phyloP scores from a whole-genome alignment of 257 asterid genomes.

The Sherardia arvensis region DNA sequence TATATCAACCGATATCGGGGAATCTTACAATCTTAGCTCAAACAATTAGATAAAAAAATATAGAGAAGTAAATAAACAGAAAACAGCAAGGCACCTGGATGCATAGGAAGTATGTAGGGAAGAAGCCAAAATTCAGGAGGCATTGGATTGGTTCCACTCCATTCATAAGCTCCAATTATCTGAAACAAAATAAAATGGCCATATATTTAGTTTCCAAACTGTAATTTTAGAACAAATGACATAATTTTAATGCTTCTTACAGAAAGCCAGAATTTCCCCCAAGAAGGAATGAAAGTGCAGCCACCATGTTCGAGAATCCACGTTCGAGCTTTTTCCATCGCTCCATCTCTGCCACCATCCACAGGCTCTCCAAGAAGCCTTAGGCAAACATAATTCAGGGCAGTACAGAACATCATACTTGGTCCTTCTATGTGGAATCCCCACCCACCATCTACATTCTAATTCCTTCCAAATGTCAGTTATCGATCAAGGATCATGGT shows the following conservation, averaged over 20 bases:
- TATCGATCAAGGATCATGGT: too few species aligned
- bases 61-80: background rate
- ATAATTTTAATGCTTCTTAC: slow-evolving; percentile 13
- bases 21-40: too few species aligned
- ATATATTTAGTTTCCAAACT: too few species aligned
- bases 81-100: slow-evolving; percentile 46
- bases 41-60: too few species aligned
- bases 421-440: slow-evolving; percentile 67
- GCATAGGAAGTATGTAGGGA: slow-evolving; percentile 53
- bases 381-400: slow-evolving; percentile 44
- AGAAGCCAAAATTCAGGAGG: slow-evolving; percentile 80
- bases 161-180: slow-evolving; percentile 68
- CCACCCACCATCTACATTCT: slow-evolving; percentile 87
- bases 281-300: slow-evolving; percentile 48
- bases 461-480: background rate
- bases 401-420: slow-evolving; percentile 62
- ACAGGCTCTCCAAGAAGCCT: slow-evolving; percentile 46
- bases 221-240: background rate
- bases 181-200: background rate
- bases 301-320: slow-evolving; percentile 78
- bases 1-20: too few species aligned
- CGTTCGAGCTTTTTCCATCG: slow-evolving; percentile 38
- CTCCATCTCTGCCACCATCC: slow-evolving; percentile 27
- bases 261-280: slow-evolving; percentile 70
- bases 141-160: slow-evolving; percentile 67